Evolutionary conservation across 116 monocot genomes (phyloP).

Genomic region (Thalassia testudinum): DNA sequence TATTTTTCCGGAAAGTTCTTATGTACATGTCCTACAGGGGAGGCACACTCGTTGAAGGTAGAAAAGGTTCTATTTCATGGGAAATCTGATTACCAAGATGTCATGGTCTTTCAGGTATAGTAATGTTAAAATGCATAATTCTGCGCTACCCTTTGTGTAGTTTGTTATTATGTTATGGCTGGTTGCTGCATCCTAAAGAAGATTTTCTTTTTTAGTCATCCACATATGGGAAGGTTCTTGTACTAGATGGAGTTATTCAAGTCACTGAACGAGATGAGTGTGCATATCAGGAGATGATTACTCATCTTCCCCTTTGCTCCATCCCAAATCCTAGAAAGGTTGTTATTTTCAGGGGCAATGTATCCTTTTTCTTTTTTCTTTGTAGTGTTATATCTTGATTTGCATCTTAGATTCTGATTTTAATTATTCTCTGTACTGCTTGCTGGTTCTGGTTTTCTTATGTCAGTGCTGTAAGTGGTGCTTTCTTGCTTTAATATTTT

Average conservation of each 20-base stretch:
- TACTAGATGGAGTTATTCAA: conserved; percentile 95
- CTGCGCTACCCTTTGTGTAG: too few species aligned
- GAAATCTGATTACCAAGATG: conserved; percentile 82
- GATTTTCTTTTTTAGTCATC: conserved; percentile 42
- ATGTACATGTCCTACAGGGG: conserved; percentile 26
- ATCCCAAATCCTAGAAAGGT: conserved; percentile 76
- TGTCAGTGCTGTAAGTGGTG: too few species aligned
- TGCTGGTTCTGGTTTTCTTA: too few species aligned
- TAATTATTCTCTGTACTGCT: too few species aligned
- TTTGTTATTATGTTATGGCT: too few species aligned
- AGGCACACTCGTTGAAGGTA: conserved; percentile 76
- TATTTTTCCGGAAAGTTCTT: too few species aligned
- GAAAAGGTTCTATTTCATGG: conserved; percentile 66
- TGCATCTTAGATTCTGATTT: neutral
- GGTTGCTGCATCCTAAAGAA: too few species aligned
- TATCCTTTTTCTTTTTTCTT: neutral
- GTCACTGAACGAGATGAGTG: conserved; percentile 94
- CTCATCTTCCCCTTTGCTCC: conserved; percentile 86
- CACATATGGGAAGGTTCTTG: conserved; percentile 90
- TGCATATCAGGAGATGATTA: conserved; percentile 96
- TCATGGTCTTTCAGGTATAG: conserved; percentile 87
- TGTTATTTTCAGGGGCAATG: neutral
- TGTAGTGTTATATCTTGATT: neutral
- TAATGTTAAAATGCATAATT: neutral
- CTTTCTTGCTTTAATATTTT: too few species aligned